Percentiles rank a stretch among this genome's conserved stretches.
Evolutionary conservation across 768 basidiomycete genomes (phyloP).

Genomic region (Tricholoma furcatifolium): DNA sequence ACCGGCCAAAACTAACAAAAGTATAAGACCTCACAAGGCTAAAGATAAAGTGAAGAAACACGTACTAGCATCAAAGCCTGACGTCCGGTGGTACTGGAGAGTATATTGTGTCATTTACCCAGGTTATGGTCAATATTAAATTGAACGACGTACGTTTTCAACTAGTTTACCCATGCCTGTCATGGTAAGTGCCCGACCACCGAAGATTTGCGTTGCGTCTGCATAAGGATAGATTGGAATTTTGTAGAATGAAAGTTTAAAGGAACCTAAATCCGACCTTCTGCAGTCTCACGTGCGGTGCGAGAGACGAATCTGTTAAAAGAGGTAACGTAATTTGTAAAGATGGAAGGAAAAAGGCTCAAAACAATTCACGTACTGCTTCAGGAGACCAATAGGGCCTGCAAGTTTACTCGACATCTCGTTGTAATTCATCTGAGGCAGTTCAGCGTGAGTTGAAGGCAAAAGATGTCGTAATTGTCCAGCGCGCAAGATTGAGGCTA

Average conservation of each 20-base stretch:
- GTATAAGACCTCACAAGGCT: background rate
- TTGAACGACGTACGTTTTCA: slow-evolving; percentile 60
- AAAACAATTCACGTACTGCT: slow-evolving; percentile 56
- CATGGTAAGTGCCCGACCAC: slow-evolving; percentile 83
- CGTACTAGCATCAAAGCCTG: slow-evolving; percentile 76
- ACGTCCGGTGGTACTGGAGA: slow-evolving; percentile 78
- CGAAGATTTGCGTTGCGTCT: slow-evolving; percentile 85
- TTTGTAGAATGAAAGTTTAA: slow-evolving; percentile 26
- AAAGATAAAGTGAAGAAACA: slow-evolving; percentile 14
- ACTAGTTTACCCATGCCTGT: slow-evolving; percentile 86
- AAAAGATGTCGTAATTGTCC: background rate
- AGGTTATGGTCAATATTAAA: background rate
- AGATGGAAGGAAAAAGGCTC: background rate
- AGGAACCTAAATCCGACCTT: slow-evolving; percentile 33
- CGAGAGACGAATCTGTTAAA: slow-evolving; percentile 62
- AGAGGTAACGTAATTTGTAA: background rate
- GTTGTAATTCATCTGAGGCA: slow-evolving; percentile 73
- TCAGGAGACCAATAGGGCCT: slow-evolving; percentile 85
- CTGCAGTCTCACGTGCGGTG: slow-evolving; percentile 70
- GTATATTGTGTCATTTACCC: background rate
- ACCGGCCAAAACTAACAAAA: slow-evolving; percentile 61
- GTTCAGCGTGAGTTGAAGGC: background rate
- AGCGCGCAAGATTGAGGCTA: slow-evolving; percentile 11
- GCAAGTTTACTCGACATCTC: slow-evolving; percentile 85
- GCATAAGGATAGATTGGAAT: slow-evolving; percentile 24